phyloP scores from a whole-genome alignment of 2,329 filamentous ascomycete species.

The Monilinia laxa region DNA sequence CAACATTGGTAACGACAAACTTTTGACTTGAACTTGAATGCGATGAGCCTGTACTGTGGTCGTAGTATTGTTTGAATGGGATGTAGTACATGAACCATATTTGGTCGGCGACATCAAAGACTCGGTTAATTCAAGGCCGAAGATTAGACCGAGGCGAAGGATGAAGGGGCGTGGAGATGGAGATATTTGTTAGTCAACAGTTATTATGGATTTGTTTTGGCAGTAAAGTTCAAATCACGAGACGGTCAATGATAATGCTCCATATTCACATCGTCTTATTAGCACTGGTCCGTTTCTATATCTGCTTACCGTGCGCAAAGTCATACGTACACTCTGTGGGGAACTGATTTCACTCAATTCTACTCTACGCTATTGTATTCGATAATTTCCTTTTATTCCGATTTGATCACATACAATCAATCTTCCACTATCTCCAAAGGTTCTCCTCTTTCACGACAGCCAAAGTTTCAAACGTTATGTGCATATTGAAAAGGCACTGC shows the following conservation, averaged over 20 bases:
- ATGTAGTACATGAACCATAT: background rate
- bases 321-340: constrained; percentile 1
- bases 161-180: background rate
- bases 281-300: background rate
- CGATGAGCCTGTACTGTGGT: background rate
- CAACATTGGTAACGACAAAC: background rate
- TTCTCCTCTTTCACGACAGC: background rate
- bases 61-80: background rate
- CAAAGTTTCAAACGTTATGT: constrained; percentile 3
- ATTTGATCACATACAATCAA: background rate
- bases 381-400: background rate
- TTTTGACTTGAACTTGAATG: background rate
- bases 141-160: constrained; percentile 14
- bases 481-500: constrained; percentile 9
- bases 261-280: background rate
- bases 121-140: constrained; percentile 7
- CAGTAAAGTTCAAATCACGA: background rate
- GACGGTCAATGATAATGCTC: background rate
- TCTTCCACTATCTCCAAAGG: background rate
- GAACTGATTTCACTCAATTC: background rate
- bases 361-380: background rate
- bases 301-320: constrained; percentile 3
- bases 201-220: background rate
- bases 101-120: constrained; percentile 15
- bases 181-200: no score